These are phyloP conservation scores for Kalmanozyma brasiliensis DNA, from an alignment of 1,284 basidiomycete genomes.

Conservation along the genomic window DNA sequence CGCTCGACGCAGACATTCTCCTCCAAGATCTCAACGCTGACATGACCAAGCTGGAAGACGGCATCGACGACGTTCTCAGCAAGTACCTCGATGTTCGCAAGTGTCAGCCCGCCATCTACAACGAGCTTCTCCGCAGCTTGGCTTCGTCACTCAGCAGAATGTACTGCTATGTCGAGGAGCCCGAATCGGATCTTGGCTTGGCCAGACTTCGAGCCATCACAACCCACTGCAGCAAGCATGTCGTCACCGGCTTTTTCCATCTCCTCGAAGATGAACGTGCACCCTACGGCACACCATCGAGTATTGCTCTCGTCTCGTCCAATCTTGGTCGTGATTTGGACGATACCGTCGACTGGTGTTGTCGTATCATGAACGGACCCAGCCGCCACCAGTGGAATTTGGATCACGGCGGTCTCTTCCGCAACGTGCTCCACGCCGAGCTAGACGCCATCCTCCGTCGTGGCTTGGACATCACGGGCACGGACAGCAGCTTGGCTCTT, in stretches of 20 bases:
- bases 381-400: constrained; percentile 5
- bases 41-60: constrained; percentile 13
- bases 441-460: constrained; percentile 20
- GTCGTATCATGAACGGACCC: constrained; percentile 4
- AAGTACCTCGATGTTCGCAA: constrained; percentile 20
- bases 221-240: constrained; percentile 32
- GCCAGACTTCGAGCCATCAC: constrained; percentile 30
- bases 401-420: constrained; percentile 25
- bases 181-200: constrained; percentile 15
- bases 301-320: constrained; percentile 16
- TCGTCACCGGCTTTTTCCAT: constrained; percentile 37
- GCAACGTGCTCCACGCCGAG: constrained; percentile 28
- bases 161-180: constrained; percentile 18
- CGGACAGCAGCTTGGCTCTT: constrained; percentile 19
- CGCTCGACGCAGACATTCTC: constrained; percentile 11
- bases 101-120: constrained; percentile 4
- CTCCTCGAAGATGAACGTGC: constrained; percentile 25
- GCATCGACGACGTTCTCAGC: constrained; percentile 29
- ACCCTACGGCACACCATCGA: constrained; percentile 21
- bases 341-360: constrained; percentile 17
- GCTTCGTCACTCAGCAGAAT: constrained; percentile 19
- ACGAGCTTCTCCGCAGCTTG: constrained; percentile 31
- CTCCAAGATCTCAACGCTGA: constrained; percentile 10
- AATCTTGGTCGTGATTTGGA: constrained; percentile 27
- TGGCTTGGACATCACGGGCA: constrained; percentile 15